Evolutionary conservation across 2,329 filamentous ascomycete species (phyloP).

Genomic region (Epichloe scottii): DNA sequence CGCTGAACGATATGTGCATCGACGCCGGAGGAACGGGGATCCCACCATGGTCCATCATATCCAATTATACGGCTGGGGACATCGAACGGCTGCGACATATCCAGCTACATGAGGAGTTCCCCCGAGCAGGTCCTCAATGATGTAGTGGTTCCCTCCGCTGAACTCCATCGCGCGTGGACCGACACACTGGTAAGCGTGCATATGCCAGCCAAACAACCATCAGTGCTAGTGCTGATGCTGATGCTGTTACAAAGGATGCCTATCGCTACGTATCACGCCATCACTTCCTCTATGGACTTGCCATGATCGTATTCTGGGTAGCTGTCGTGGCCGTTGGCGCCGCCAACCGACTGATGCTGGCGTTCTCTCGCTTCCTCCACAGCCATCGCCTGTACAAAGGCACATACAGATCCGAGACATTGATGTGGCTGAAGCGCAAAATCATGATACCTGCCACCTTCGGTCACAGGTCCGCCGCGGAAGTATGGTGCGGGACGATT

Average conservation of each 20-base stretch:
- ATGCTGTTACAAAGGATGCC: constrained; percentile 8
- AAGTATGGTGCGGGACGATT: constrained; percentile 31
- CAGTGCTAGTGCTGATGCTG: background rate
- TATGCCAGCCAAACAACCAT: background rate
- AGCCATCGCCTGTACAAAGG: background rate
- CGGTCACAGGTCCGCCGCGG: constrained; percentile 29
- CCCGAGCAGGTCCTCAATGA: constrained; percentile 12
- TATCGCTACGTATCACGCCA: constrained; percentile 20
- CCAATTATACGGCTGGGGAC: constrained; percentile 23
- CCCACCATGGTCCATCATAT: constrained; percentile 22
- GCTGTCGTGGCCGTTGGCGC: constrained; percentile 25
- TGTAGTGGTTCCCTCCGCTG: constrained; percentile 21
- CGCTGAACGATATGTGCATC: constrained; percentile 24
- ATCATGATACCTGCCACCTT: constrained; percentile 30
- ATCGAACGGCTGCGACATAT: constrained; percentile 19
- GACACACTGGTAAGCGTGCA: constrained; percentile 23
- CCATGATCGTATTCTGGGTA: constrained; percentile 29
- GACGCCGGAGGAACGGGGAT: constrained; percentile 13
- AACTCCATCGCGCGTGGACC: constrained; percentile 22
- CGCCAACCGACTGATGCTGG: constrained; percentile 15
- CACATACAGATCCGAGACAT: background rate
- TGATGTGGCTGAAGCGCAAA: constrained; percentile 20
- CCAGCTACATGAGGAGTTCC: constrained; percentile 13
- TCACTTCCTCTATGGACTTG: constrained; percentile 24
- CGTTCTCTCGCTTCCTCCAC: constrained; percentile 5